phyloP scores from a whole-genome alignment of 495 filamentous ascomycete species.

The Talaromyces borbonicus region DNA sequence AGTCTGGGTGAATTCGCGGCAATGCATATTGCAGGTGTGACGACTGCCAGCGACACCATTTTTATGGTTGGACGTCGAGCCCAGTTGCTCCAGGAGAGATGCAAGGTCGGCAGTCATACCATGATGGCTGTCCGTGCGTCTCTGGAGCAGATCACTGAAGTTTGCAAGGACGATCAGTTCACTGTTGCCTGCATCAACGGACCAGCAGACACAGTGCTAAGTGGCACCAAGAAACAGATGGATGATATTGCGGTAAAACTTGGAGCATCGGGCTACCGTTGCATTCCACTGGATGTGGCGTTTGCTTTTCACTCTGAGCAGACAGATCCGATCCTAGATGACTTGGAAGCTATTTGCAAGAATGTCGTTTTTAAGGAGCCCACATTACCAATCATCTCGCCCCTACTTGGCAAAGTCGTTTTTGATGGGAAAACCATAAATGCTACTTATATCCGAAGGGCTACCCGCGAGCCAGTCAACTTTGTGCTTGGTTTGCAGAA shows the following conservation, averaged over 20 bases:
- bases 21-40: conserved; percentile 17
- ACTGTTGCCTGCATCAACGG: conserved; percentile 55
- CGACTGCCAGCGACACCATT: conserved; percentile 16
- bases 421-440: conserved; percentile 22
- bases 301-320: conserved; percentile 48
- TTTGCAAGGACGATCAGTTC: conserved; percentile 15
- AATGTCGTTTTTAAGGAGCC: conserved; percentile 25
- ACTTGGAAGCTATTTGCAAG: conserved; percentile 27
- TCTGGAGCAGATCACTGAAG: conserved; percentile 11
- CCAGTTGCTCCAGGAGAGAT: conserved; percentile 12
- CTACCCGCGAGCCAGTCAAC: conserved; percentile 21
- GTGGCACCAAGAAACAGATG: conserved; percentile 38
- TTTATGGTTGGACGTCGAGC: conserved; percentile 18
- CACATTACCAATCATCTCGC: conserved; percentile 22
- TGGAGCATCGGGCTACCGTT: conserved; percentile 6
- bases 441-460: conserved; percentile 19
- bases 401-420: conserved; percentile 17
- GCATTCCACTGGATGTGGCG: conserved; percentile 33
- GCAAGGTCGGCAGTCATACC: conserved; percentile 11
- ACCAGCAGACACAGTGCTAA: conserved; percentile 50
- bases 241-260: conserved; percentile 33
- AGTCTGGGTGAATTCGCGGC: conserved; percentile 35
- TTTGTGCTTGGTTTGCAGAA: conserved; percentile 19
- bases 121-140: conserved; percentile 51
- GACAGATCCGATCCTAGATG: conserved; percentile 39